Conservation (phyloP, 208 protist species). For the Crithidia expoeki region DNA sequence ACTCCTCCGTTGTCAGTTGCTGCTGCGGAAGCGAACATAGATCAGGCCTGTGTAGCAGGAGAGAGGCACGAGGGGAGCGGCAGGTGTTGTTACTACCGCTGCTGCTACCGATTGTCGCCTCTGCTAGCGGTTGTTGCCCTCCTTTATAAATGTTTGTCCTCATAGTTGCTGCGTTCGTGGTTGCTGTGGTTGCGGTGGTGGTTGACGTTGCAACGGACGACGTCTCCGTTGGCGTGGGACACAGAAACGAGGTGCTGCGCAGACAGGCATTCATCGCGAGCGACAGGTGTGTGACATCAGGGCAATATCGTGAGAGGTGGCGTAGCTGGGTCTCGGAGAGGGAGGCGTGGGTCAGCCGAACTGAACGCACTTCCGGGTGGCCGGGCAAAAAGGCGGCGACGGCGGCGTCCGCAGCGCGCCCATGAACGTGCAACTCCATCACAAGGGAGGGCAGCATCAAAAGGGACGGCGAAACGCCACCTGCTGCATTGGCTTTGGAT, state of each 20-base stretch:
- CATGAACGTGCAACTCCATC: constrained; percentile 22
- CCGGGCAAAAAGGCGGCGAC: constrained; percentile 31
- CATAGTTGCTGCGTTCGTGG: not conserved
- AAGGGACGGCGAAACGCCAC: not conserved
- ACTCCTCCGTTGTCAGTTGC: not conserved
- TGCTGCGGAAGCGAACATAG: not conserved
- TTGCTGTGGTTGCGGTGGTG: constrained; percentile 1
- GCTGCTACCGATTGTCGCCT: too few species aligned
- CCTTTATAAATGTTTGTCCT: too few species aligned
- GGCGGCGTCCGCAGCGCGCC: constrained; percentile 22
- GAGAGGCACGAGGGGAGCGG: too few species aligned
- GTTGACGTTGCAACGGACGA: constrained; percentile 27
- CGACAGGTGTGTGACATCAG: constrained; percentile 53
- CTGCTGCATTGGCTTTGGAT: too few species aligned
- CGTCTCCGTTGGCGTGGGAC: constrained; percentile 29
- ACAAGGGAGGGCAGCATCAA: not conserved
- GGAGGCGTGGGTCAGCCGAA: constrained; percentile 46
- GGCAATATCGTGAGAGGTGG: constrained; percentile 41
- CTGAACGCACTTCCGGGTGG: constrained; percentile 40
- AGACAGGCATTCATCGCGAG: constrained; percentile 54
- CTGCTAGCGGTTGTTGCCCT: too few species aligned
- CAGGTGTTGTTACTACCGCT: too few species aligned
- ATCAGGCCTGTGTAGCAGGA: too few species aligned
- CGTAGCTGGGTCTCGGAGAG: constrained; percentile 42
- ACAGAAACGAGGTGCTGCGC: constrained; percentile 50